Evolutionary conservation across 2,329 filamentous ascomycete species (phyloP).

Genomic region (Pseudogymnoascus verrucosus): DNA sequence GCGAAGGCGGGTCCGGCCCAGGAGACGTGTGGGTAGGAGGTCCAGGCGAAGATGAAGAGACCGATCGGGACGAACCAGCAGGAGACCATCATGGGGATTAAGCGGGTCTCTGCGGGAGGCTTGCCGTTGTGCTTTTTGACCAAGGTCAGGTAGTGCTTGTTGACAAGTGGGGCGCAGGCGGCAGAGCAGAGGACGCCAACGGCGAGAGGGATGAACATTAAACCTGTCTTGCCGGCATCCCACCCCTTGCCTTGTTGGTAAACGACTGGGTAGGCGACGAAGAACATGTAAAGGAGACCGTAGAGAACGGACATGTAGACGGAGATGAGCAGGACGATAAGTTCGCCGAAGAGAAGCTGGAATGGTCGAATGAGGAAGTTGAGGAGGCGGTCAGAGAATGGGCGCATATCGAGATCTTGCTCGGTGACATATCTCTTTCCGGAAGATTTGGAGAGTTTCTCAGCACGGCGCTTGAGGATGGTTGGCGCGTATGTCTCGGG

Average conservation of each 20-base stretch:
- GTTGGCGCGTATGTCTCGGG: conserved; percentile 83
- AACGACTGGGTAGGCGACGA: conserved; percentile 49
- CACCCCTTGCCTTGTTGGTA: conserved; percentile 72
- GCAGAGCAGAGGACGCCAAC: conserved; percentile 66
- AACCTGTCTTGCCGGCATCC: conserved; percentile 61
- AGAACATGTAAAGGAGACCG: conserved; percentile 39
- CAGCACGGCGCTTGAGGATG: conserved; percentile 62
- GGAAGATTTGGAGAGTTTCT: conserved; percentile 62
- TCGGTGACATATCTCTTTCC: conserved; percentile 65
- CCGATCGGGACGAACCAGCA: conserved; percentile 67
- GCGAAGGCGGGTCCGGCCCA: conserved; percentile 53
- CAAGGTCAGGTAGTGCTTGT: conserved; percentile 69
- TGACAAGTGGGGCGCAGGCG: conserved; percentile 61
- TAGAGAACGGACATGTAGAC: conserved; percentile 82
- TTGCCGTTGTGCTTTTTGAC: conserved; percentile 56
- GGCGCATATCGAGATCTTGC: conserved; percentile 66
- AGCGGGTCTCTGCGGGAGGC: conserved; percentile 67
- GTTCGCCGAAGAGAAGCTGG: conserved; percentile 75
- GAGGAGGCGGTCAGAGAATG: conserved; percentile 58
- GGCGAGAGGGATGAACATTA: conserved; percentile 82
- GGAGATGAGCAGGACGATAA: conserved; percentile 76
- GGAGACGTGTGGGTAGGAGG: conserved; percentile 45
- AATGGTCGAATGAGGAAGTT: conserved; percentile 77
- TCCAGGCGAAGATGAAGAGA: conserved; percentile 62
- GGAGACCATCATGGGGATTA: conserved; percentile 74